Base-by-base conservation (phyloP, 352 stramenopile genomes). In the Phytophthora niederhauseri region DNA sequence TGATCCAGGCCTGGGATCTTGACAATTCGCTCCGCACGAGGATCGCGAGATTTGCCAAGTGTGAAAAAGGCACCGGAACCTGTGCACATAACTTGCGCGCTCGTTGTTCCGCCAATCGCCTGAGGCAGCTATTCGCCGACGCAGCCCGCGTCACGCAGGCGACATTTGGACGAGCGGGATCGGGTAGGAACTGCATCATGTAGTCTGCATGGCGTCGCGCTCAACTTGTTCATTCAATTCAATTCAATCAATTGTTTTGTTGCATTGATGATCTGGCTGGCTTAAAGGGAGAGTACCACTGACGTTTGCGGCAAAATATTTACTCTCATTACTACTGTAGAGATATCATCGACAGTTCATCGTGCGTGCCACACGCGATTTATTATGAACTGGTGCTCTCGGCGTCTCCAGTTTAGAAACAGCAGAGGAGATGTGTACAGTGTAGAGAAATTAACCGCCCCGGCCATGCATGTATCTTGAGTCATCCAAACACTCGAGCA, bases 401-500 rank as follows among this genome's bases (percentile, higher is more conserved):
- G 28, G 28, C 28, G 28, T 31, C 28, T 31, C 28, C 28, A 31
- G 28, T 31, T 31, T 31, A 31, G 28, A 31, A 31, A 7, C 28
- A 31, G 28, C 28, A 31, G 28, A 31, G 28, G 28, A 31, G 28
- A 31, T 31, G 28, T 31, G 28, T 31, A 31, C 28, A 31, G 28
- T 31, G 28, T 31, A 31, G 28, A 15, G 36, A 61, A 14, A 61
- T 61, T 61, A 45, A 52, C 36, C 43, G 12, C 9, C n/a, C 59
- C 14, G 50, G 50, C 36, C 51, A 64, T 64, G 57, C 41, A 64
- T 67, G 1, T 36, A 60, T 36, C 50, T 55, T 55, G 34, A 46
- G 60, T 56, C 57, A 64, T 67, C 60, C 22, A 67, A 67, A 67
- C 61, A 60, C n/a, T n/a, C n/a, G n/a, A n/a, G n/a, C n/a, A n/a